Conservation (phyloP, 78 protist genomes). For the Dictyostelium firmibasis region DNA sequence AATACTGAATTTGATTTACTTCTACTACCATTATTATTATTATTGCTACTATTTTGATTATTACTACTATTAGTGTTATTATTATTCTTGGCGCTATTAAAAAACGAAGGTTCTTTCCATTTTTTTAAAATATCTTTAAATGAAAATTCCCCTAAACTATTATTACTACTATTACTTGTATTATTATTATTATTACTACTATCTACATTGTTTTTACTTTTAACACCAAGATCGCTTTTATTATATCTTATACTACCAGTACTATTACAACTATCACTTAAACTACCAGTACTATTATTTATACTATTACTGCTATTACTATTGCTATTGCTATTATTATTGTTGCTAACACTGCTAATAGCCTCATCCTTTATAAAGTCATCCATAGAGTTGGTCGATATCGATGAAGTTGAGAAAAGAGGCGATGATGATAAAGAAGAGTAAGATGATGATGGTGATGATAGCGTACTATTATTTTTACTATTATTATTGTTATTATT, state of each 20-base stretch:
- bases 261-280: background rate
- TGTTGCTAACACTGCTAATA: too few relatives aligned
- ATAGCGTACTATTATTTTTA: constrained; percentile 11
- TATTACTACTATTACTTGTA: background rate
- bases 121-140: constrained; percentile 47
- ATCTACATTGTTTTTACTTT: background rate
- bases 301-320: background rate
- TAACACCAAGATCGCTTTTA: background rate
- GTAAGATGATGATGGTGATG: background rate
- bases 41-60: background rate
- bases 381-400: background rate
- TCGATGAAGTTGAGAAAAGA: background rate
- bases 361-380: background rate
- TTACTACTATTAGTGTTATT: background rate
- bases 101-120: constrained; percentile 25
- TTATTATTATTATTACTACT: background rate
- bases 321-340: background rate
- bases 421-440: constrained; percentile 23
- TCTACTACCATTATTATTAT: background rate
- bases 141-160: background rate
- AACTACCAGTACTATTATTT: background rate
- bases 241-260: background rate
- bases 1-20: background rate
- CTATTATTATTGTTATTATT: background rate
- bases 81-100: background rate